Evolutionary conservation across 2,329 filamentous ascomycete species (phyloP), one percentile per base, ranked within the genome.

Genomic region (Aspergillus ibericus): DNA sequence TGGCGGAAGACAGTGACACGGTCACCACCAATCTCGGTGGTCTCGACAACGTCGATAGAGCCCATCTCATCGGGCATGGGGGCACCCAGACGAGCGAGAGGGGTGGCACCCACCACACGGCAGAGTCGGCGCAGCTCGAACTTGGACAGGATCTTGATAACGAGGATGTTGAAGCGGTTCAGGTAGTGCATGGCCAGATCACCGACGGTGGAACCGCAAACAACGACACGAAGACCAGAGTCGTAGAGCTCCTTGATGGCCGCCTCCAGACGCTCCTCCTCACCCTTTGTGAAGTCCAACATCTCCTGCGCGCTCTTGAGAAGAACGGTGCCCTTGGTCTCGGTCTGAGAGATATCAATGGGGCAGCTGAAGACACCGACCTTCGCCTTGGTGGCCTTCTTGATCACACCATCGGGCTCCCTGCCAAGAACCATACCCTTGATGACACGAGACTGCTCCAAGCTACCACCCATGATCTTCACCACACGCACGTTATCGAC

Each of bases 11-110:
- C 93, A 42, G 95, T 99, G 59, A 99, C 96, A 62, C 95, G 90
- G 81, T 99, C 95, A 68, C 95, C 95, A 64, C 95, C 95, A 74
- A 99, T 98, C 79, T 99, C 95, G 46, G 96, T 84, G 1, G 96
- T 98, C 84, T 99, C 95, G 32, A 99, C 95, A 58, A 99, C 78
- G 74, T 99, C 95, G 63, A 99, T 87, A 69, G 80, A 89, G 65
- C 95, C 95, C 93, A 96, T 98, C 83, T 99, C 95, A 68, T 99
- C 95, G n/a, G 96, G 95, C 95, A 99, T 99, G 46, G 95, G 95
- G 15, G 96, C 95, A 64, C 95, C 95, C 49, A 99, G 83, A 69
- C 95, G 89, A 54, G 96, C 96, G 62, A 99, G 85, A n/a, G 95
- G 95, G 13, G 95, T 97, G 57, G 95, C 95, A 63, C 93, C 93